These are phyloP conservation scores for Pseudocercospora pini-densiflorae DNA, from an alignment of 2,329 filamentous ascomycete species.

Conservation along the genomic window DNA sequence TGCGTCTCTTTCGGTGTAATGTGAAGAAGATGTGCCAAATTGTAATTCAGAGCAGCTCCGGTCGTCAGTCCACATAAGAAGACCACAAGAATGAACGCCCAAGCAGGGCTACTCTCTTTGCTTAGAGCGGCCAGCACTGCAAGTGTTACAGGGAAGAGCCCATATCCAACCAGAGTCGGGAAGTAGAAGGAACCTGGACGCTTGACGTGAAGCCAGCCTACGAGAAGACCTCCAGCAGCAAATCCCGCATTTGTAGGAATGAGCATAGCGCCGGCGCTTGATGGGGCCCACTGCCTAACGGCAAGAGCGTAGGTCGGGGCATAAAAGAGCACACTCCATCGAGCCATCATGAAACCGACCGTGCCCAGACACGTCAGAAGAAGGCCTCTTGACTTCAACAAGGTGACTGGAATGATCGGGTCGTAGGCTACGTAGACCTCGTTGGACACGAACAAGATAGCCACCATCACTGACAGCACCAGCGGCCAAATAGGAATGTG, in stretches of 20 bases:
- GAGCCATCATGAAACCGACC: slow-evolving; percentile 77
- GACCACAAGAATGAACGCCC: slow-evolving; percentile 62
- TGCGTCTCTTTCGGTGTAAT: slow-evolving; percentile 69
- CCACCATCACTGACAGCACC: slow-evolving; percentile 61
- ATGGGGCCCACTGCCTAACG: slow-evolving; percentile 70
- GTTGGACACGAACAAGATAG: slow-evolving; percentile 62
- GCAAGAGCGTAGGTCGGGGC: slow-evolving; percentile 79
- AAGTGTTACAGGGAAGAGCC: slow-evolving; percentile 65
- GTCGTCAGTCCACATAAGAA: slow-evolving; percentile 74
- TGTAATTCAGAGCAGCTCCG: slow-evolving; percentile 78
- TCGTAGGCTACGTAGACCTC: slow-evolving; percentile 68
- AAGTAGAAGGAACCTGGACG: slow-evolving; percentile 74
- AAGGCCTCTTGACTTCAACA: slow-evolving; percentile 72
- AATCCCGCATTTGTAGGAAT: slow-evolving; percentile 84
- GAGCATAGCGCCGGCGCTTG: slow-evolving; percentile 73
- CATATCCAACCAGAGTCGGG: slow-evolving; percentile 53
- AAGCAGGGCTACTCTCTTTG: slow-evolving; percentile 56
- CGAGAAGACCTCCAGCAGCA: slow-evolving; percentile 71
- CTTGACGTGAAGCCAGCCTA: slow-evolving; percentile 76
- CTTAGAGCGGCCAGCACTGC: slow-evolving; percentile 62
- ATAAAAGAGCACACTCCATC: slow-evolving; percentile 83
- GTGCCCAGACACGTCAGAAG: slow-evolving; percentile 75
- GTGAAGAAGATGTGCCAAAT: slow-evolving; percentile 77
- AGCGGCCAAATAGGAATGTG: slow-evolving; percentile 65
- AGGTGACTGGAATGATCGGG: slow-evolving; percentile 74